Evolutionary conservation across 257 asterid species (phyloP).

Genomic region (Solanum lycopersicoides): DNA sequence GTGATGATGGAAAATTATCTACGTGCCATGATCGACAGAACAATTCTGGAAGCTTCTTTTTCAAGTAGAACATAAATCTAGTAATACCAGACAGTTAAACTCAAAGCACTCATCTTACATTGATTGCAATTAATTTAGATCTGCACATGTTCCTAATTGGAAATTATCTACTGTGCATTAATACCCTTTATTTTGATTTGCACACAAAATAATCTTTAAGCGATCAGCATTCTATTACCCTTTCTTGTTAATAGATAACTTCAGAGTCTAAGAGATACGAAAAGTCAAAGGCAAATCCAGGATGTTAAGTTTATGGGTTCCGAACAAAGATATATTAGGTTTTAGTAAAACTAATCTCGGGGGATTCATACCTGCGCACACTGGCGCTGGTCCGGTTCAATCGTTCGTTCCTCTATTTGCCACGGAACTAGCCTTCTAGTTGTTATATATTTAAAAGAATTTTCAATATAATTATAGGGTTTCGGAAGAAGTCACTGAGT

Average conservation of each 20-base stretch:
- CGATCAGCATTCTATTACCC: neutral
- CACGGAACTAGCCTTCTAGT: neutral
- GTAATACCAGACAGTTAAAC: neutral
- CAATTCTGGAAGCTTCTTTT: neutral
- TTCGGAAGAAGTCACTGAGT: neutral
- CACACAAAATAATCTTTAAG: neutral
- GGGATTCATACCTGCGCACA: neutral
- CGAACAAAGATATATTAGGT: neutral
- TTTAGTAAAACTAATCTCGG: neutral
- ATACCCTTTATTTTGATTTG: neutral
- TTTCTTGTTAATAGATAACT: neutral
- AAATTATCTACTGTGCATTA: neutral
- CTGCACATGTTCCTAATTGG: neutral
- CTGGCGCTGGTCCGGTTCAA: neutral
- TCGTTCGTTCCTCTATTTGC: neutral
- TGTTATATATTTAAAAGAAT: neutral
- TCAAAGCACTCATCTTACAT: neutral
- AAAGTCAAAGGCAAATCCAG: neutral
- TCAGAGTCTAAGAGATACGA: neutral
- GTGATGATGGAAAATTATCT: neutral
- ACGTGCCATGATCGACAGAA: neutral
- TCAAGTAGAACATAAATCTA: neutral
- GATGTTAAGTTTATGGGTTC: neutral
- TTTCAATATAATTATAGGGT: neutral
- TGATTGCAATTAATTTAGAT: neutral